Evolutionary conservation across 2,329 filamentous ascomycete genomes (phyloP), one percentile per base, ranked within the genome.

Genomic region (Byssothecium circinans): DNA sequence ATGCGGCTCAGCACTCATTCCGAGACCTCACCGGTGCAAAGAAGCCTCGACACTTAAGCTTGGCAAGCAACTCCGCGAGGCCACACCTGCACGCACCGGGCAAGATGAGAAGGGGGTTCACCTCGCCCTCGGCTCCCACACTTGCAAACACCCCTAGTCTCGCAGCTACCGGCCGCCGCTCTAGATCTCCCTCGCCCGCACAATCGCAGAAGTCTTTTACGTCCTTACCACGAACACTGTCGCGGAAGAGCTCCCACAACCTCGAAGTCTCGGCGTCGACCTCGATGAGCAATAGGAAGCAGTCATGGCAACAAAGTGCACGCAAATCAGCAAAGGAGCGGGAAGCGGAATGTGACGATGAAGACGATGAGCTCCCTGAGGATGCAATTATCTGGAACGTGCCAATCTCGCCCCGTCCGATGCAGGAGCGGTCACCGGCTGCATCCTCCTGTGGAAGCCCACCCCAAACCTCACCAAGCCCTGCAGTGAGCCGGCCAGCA

Each of bases 381-480:
- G 88, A 89, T 44, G 81, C 88, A 19, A 80, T 91, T 43, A 80
- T 94, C 38, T 88, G 89, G 72, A 94, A 94, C 55, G 85, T 94
- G 2, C 89, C 89, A 4, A 83, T 94, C 37, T 91, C 88, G 0
- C 89, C 89, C 17, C 70, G 73, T 19, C 68, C 69, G 30, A 60
- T 60, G 2, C 62, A 63, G 40, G 70, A 73, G 45, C 64, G 69
- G 33, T 69, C 69, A n/a, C 63, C 65, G n/a, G 71, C 69, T 32
- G 61, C 61, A 1, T 69, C 64, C 32, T 49, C 54, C 3, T 60
- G 56, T 34, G 58, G 61, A 18, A 67, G 61, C 52, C 62, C 62
- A 32, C 66, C 64, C 5, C 62, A 61, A 35, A 51, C 44, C 10
- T 62, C 58, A 8, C 56, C 54, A 8, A 60, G 51, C 18, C 57